phyloP scores from a whole-genome alignment of 2,329 filamentous ascomycete species.

The Plenodomus tracheiphilus region DNA sequence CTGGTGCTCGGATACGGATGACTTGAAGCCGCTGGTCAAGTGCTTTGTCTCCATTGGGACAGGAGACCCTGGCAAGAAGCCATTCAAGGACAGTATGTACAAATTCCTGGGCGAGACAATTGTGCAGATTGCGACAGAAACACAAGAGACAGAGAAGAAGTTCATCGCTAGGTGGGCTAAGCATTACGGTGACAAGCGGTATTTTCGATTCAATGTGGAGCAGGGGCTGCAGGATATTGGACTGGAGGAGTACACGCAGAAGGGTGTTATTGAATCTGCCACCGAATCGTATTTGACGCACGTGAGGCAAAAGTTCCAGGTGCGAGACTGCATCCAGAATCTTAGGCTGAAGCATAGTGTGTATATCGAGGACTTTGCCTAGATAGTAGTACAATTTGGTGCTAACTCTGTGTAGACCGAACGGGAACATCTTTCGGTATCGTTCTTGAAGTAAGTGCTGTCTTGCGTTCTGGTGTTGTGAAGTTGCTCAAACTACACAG shows the following conservation, averaged over 20 bases:
- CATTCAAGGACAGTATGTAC: constrained; percentile 7
- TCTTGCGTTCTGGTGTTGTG: too few species aligned
- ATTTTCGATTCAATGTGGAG: constrained; percentile 20
- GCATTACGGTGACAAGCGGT: constrained; percentile 1
- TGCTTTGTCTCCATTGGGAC: constrained; percentile 16
- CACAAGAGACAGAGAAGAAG: constrained; percentile 7
- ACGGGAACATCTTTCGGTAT: background rate
- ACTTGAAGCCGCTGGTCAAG: constrained; percentile 10
- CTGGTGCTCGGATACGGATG: constrained; percentile 4
- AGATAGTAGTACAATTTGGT: background rate
- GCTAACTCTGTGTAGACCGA: background rate
- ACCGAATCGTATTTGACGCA: constrained; percentile 7
- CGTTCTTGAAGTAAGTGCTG: too few species aligned
- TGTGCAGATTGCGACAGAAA: constrained; percentile 9
- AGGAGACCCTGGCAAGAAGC: constrained; percentile 3
- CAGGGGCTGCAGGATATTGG: constrained; percentile 13
- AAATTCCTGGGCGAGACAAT: constrained; percentile 5
- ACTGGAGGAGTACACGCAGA: constrained; percentile 10
- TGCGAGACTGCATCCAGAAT: constrained; percentile 13
- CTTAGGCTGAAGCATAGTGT: constrained; percentile 15
- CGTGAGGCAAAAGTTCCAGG: constrained; percentile 5
- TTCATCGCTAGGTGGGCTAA: constrained; percentile 5
- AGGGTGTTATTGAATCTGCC: constrained; percentile 11
- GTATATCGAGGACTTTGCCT: constrained; percentile 15
- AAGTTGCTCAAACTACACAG: too few species aligned